Percentiles rank a stretch among this genome's conserved stretches.
Evolutionary conservation across 192 early-diverging fungal genomes (phyloP).

Genomic region (Chytriomyces confervae): DNA sequence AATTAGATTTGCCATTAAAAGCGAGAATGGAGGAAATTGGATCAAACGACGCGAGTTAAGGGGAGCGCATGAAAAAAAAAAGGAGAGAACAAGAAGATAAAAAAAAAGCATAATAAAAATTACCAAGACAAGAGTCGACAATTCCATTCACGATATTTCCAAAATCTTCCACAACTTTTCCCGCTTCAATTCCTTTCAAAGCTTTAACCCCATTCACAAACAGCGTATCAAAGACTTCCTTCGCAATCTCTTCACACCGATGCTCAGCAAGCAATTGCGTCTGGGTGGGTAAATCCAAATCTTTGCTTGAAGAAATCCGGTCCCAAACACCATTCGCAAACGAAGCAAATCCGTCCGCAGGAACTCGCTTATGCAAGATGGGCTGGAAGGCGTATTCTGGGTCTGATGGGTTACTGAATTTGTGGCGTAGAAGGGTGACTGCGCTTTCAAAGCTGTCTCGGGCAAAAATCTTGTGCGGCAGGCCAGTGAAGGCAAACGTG

Average conservation of each 20-base stretch:
- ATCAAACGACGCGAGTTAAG: not conserved
- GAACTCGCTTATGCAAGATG: conserved; percentile 87
- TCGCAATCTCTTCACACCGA: conserved; percentile 96
- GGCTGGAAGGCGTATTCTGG: conserved; percentile 84
- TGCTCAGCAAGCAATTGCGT: conserved; percentile 97
- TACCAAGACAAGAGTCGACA: conserved; percentile 54
- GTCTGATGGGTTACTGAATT: conserved; percentile 73
- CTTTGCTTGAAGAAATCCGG: conserved; percentile 92
- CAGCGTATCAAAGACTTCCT: conserved; percentile 64
- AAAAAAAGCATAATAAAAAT: conserved; percentile 9
- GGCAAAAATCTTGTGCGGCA: conserved; percentile 90
- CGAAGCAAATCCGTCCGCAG: conserved; percentile 92
- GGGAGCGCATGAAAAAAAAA: not conserved
- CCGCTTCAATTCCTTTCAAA: conserved; percentile 76
- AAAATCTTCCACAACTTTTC: conserved; percentile 77
- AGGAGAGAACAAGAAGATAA: not conserved
- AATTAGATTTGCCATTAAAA: not conserved
- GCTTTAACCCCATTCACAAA: conserved; percentile 69
- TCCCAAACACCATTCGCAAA: conserved; percentile 96
- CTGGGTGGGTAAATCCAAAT: conserved; percentile 97
- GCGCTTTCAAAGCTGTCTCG: conserved; percentile 78
- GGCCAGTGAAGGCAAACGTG: conserved; percentile 84
- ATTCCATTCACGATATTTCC: conserved; percentile 69
- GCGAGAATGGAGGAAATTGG: not conserved
- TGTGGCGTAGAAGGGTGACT: conserved; percentile 32